Evolutionary conservation across 768 basidiomycete genomes (phyloP).

Genomic region (Kondoa subrosea): DNA sequence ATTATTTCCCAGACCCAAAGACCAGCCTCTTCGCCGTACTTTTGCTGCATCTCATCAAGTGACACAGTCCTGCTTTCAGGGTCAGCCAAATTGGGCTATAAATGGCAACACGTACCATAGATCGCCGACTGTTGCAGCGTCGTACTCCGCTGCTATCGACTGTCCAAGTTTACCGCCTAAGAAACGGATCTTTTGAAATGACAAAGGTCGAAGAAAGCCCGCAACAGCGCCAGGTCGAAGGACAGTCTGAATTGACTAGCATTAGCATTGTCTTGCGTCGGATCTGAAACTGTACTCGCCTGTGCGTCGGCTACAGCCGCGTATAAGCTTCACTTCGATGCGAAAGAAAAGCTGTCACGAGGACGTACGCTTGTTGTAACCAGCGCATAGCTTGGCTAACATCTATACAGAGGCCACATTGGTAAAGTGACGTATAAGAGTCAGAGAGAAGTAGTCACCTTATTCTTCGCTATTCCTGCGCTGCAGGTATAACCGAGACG

Average conservation of each 20-base stretch:
- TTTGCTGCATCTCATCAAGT: conserved; percentile 34
- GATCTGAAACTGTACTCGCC: neutral
- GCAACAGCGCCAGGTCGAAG: conserved; percentile 69
- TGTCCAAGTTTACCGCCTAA: conserved; percentile 87
- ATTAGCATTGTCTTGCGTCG: conserved; percentile 2
- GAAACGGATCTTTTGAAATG: conserved; percentile 89
- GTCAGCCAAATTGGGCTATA: conserved; percentile 9
- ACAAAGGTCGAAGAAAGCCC: conserved; percentile 60
- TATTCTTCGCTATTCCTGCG: conserved; percentile 27
- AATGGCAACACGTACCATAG: conserved; percentile 47
- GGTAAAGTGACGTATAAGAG: neutral
- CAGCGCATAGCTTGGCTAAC: conserved; percentile 82
- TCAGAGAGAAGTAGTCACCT: conserved; percentile 12
- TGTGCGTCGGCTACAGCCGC: conserved; percentile 50
- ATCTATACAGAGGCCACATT: conserved; percentile 38
- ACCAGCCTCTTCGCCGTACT: conserved; percentile 34
- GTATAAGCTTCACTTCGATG: neutral
- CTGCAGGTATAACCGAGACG: conserved; percentile 62
- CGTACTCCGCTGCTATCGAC: conserved; percentile 70
- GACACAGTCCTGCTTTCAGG: conserved; percentile 27
- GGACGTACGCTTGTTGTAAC: conserved; percentile 58
- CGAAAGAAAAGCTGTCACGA: neutral
- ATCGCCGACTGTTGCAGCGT: conserved; percentile 75
- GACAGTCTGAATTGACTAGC: conserved; percentile 45
- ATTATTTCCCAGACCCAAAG: conserved; percentile 87